Evolutionary conservation across 2,329 filamentous ascomycete genomes (phyloP).

Genomic region (Coniochaeta pulveracea): DNA sequence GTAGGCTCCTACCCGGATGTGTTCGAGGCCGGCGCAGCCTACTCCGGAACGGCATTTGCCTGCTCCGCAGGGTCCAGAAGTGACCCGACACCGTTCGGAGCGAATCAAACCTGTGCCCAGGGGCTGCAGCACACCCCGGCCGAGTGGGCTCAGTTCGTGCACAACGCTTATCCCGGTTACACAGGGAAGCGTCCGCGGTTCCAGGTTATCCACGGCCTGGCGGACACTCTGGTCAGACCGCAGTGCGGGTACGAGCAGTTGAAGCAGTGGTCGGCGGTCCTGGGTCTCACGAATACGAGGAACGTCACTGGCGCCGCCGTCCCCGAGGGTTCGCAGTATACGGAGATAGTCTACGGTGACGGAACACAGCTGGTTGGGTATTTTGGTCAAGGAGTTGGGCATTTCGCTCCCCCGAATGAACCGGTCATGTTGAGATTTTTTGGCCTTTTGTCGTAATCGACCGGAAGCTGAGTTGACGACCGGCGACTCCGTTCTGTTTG

Average conservation of each 20-base stretch:
- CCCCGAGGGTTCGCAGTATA: slow-evolving; percentile 16
- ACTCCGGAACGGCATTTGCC: slow-evolving; percentile 16
- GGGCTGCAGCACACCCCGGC: slow-evolving; percentile 13
- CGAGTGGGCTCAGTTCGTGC: slow-evolving; percentile 15
- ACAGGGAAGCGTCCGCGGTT: slow-evolving; percentile 17
- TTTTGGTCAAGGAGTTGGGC: slow-evolving; percentile 16
- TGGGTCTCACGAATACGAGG: slow-evolving; percentile 12
- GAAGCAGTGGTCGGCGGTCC: slow-evolving; percentile 20
- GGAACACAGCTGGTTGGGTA: slow-evolving; percentile 19
- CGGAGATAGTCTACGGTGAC: slow-evolving; percentile 18
- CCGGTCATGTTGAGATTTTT: slow-evolving; percentile 14
- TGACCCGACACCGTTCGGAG: slow-evolving; percentile 10
- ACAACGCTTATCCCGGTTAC: slow-evolving; percentile 16
- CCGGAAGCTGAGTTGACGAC: too few relatives aligned
- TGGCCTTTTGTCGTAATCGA: slow-evolving; percentile 6
- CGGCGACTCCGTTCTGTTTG: too few relatives aligned
- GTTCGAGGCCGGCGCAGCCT: slow-evolving; percentile 18
- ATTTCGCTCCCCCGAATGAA: slow-evolving; percentile 18
- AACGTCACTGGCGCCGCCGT: slow-evolving; percentile 16
- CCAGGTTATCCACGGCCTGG: slow-evolving; percentile 17
- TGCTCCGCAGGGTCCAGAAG: slow-evolving; percentile 11
- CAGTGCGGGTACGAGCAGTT: slow-evolving; percentile 14
- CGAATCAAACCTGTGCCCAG: slow-evolving; percentile 17
- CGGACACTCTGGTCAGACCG: slow-evolving; percentile 16
- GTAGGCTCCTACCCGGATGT: slow-evolving; percentile 20